These are phyloP conservation scores for Chlorella sp. DNA, from an alignment of 139 green algal genomes.

Conservation along the genomic window DNA sequence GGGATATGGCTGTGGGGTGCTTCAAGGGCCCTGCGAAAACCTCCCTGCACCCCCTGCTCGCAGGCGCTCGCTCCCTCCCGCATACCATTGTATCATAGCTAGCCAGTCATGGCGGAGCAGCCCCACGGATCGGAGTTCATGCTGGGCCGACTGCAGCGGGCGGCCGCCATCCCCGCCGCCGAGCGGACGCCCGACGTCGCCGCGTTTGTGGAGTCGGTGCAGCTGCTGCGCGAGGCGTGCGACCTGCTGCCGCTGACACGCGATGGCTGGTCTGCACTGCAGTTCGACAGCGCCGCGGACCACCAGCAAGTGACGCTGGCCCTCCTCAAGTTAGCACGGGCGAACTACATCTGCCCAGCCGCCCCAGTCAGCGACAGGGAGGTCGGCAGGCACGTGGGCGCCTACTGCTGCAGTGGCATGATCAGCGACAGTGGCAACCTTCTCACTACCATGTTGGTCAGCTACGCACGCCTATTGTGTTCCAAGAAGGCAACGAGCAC, in stretches of 20 bases:
- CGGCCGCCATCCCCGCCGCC: not conserved
- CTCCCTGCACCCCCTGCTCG: not conserved
- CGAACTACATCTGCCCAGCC: not conserved
- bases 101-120: too few relatives aligned
- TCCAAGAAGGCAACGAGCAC: not conserved
- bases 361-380: not conserved
- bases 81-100: too few relatives aligned
- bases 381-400: not conserved
- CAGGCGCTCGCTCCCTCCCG: too few relatives aligned
- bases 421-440: not conserved
- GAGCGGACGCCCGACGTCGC: not conserved
- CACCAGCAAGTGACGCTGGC: not conserved
- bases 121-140: not conserved
- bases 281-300: too few relatives aligned
- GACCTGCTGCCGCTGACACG: not conserved
- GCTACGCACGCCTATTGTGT: too few relatives aligned
- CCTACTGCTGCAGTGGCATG: not conserved
- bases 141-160: not conserved
- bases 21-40: not conserved
- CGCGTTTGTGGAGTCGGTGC: not conserved
- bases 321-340: not conserved
- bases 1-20: too few relatives aligned
- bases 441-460: not conserved
- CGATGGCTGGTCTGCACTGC: not conserved
- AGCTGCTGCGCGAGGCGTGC: not conserved